These are phyloP conservation scores for Candida berthetii DNA, from an alignment of 805 yeast species.

Conservation along the genomic window DNA sequence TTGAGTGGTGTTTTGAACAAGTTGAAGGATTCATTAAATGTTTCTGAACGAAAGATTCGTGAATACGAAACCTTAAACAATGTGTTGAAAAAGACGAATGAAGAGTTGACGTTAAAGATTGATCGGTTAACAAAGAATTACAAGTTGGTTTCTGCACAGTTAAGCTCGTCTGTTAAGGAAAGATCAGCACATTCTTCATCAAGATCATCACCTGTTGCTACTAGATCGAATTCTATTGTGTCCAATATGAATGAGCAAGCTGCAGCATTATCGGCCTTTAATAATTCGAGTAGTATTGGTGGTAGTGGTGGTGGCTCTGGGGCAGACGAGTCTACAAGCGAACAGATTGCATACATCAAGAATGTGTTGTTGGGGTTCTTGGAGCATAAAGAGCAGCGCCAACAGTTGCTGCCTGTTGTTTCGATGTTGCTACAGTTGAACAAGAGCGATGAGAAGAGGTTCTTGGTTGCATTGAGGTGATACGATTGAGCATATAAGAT, in stretches of 20 bases:
- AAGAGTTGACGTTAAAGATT: constrained; percentile 60
- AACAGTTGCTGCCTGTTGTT: constrained; percentile 78
- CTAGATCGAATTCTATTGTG: constrained; percentile 30
- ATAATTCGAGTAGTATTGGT: background rate
- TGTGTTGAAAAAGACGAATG: constrained; percentile 54
- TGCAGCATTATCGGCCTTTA: background rate
- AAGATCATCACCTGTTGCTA: constrained; percentile 18
- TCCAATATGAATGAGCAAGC: constrained; percentile 16
- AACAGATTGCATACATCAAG: constrained; percentile 70
- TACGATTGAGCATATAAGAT: no score
- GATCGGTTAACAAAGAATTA: constrained; percentile 68
- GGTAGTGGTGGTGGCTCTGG: background rate
- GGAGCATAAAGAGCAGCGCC: constrained; percentile 90
- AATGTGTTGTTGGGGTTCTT: constrained; percentile 88
- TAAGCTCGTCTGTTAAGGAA: constrained; percentile 38
- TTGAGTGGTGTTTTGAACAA: constrained; percentile 28
- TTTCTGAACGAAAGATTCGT: constrained; percentile 42
- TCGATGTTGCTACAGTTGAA: constrained; percentile 66
- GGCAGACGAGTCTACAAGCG: constrained; percentile 19
- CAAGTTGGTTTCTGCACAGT: constrained; percentile 55
- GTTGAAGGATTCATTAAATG: constrained; percentile 47
- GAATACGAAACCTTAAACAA: constrained; percentile 50
- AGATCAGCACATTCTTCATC: constrained; percentile 12
- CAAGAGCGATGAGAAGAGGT: constrained; percentile 66
- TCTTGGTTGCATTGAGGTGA: constrained; percentile 29